Evolutionary conservation across 2,329 filamentous ascomycete genomes (phyloP).

Genomic region (Magnaporthiopsis incrustans): DNA sequence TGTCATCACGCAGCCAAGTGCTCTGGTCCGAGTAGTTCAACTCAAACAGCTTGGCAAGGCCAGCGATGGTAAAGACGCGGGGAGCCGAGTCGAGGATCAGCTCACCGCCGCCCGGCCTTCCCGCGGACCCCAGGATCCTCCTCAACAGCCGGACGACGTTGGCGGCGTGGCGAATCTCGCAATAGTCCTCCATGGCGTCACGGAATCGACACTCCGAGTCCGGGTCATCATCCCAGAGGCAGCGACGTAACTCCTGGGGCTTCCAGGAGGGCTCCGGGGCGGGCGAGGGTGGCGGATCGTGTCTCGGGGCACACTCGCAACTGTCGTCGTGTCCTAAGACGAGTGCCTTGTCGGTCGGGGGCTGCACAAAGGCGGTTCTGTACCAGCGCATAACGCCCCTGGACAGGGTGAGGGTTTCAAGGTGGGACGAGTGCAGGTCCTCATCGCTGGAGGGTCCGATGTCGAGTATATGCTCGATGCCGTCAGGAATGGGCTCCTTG

Average conservation of each 20-base stretch:
- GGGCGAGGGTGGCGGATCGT: background rate
- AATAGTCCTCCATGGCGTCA: constrained; percentile 48
- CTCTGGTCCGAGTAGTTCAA: constrained; percentile 25
- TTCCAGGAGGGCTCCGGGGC: too few species aligned
- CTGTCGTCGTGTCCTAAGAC: constrained; percentile 33
- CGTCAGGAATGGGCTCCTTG: constrained; percentile 9
- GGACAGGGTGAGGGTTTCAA: constrained; percentile 14
- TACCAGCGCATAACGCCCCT: constrained; percentile 14
- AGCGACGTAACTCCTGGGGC: background rate
- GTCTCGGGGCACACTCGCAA: constrained; percentile 17
- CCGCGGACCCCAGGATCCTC: constrained; percentile 30
- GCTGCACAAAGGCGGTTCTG: background rate
- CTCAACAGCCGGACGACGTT: constrained; percentile 56
- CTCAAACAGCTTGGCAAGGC: constrained; percentile 51
- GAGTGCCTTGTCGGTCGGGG: background rate
- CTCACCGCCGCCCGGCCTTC: constrained; percentile 37
- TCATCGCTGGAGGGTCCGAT: constrained; percentile 14
- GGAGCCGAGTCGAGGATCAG: constrained; percentile 55
- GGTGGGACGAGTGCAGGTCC: constrained; percentile 12
- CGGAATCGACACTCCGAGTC: background rate
- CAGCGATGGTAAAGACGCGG: constrained; percentile 59
- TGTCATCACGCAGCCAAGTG: constrained; percentile 36
- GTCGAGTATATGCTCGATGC: constrained; percentile 17
- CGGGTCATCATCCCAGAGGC: background rate
- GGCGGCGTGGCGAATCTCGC: constrained; percentile 52